phyloP scores from a whole-genome alignment of 139 green algal genomes.

The Asterochloris sp. region DNA sequence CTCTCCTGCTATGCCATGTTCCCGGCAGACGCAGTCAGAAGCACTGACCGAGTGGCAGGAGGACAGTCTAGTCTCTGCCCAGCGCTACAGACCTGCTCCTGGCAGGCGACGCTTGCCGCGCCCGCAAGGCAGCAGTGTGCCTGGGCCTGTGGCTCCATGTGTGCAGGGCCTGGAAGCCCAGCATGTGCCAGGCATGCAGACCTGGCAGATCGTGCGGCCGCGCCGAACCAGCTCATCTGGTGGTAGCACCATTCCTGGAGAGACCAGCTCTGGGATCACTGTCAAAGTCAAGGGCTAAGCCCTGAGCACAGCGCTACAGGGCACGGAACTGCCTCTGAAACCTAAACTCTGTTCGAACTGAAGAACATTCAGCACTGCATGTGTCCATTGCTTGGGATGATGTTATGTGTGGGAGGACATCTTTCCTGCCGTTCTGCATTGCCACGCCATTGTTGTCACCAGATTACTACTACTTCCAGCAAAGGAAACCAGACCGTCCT shows the following conservation, averaged over 20 bases:
- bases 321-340: not conserved
- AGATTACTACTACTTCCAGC: too few species aligned
- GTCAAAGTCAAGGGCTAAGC: not conserved
- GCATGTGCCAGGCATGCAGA: constrained; percentile 9
- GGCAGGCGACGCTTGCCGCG: not conserved
- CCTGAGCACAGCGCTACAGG: not conserved
- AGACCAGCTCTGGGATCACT: not conserved
- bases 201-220: constrained; percentile 19
- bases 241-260: not conserved
- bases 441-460: not conserved
- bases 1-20: not conserved
- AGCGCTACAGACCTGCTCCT: not conserved
- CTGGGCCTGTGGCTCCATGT: not conserved
- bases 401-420: not conserved
- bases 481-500: not conserved
- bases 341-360: not conserved
- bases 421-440: not conserved
- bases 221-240: not conserved
- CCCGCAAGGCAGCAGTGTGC: not conserved
- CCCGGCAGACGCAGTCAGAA: not conserved
- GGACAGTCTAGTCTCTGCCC: not conserved
- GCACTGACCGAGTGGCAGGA: not conserved
- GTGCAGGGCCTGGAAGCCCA: not conserved
- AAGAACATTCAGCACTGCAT: not conserved
- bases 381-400: not conserved